phyloP scores from a whole-genome alignment of 2,329 filamentous ascomycete genomes.

The Onygenales sp. region DNA sequence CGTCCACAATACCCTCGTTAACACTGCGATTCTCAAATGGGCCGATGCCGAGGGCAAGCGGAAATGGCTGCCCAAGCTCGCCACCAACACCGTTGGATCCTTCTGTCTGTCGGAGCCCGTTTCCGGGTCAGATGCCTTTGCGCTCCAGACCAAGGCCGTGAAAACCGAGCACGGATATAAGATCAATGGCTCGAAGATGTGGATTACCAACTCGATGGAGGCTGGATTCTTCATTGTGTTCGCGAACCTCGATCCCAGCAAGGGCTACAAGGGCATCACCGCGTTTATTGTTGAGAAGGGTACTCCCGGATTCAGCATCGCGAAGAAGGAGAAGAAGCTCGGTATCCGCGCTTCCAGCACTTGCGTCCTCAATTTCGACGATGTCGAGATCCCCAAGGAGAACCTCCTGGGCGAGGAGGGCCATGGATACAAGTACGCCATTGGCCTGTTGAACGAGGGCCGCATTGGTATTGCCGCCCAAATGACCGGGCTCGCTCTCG shows the following conservation, averaged over 20 bases:
- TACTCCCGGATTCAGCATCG: conserved; percentile 80
- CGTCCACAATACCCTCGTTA: conserved; percentile 96
- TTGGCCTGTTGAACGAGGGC: conserved; percentile 86
- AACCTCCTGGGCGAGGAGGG: conserved; percentile 84
- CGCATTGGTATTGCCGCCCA: conserved; percentile 96
- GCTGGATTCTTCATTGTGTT: conserved; percentile 95
- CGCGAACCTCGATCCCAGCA: conserved; percentile 83
- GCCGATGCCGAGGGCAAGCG: conserved; percentile 68
- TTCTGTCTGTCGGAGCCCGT: conserved; percentile 91
- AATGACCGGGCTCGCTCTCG: conserved; percentile 93
- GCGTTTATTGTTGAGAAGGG: conserved; percentile 92
- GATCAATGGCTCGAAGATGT: conserved; percentile 95
- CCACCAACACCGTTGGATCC: conserved; percentile 78
- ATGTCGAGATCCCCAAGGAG: conserved; percentile 79
- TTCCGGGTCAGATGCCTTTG: conserved; percentile 92
- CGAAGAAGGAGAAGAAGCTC: conserved; percentile 99
- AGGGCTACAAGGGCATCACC: conserved; percentile 94
- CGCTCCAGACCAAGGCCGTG: conserved; percentile 79
- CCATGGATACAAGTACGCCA: conserved; percentile 96
- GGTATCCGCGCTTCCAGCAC: conserved; percentile 94
- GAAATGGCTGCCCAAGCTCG: conserved; percentile 80
- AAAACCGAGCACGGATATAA: conserved; percentile 76
- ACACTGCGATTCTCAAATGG: conserved; percentile 83
- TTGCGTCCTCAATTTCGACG: conserved; percentile 95
- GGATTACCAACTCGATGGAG: conserved; percentile 97